These are phyloP conservation scores for Pyronema omphalodes DNA, from an alignment of 495 filamentous ascomycete genomes.

Conservation along the genomic window DNA sequence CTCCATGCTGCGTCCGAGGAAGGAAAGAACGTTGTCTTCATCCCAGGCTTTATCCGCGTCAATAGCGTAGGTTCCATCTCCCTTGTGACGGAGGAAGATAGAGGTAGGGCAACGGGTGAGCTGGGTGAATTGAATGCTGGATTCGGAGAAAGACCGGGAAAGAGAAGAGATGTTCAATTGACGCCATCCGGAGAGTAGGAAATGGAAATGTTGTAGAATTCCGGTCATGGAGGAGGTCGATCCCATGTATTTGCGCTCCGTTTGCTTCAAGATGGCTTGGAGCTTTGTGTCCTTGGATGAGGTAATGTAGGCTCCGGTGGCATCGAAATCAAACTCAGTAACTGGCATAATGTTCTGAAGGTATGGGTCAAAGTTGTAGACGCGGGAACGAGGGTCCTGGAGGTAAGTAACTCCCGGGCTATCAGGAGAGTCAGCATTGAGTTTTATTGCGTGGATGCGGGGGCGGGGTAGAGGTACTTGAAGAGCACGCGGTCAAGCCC, in stretches of 20 bases:
- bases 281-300: constrained; percentile 67
- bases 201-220: constrained; percentile 79
- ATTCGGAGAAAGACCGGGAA: constrained; percentile 45
- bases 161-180: constrained; percentile 43
- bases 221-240: constrained; percentile 95
- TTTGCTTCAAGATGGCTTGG: constrained; percentile 39
- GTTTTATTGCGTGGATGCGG: not conserved
- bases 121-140: constrained; percentile 45
- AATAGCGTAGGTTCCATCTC: constrained; percentile 74
- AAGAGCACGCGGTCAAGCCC: constrained; percentile 81
- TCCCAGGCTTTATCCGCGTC: constrained; percentile 94
- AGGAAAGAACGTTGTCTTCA: constrained; percentile 62
- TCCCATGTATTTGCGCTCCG: constrained; percentile 71
- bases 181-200: constrained; percentile 70
- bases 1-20: constrained; percentile 89
- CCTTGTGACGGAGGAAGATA: constrained; percentile 65
- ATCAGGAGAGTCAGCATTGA: constrained; percentile 8
- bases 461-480: constrained; percentile 35
- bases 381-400: constrained; percentile 68
- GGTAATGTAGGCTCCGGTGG: constrained; percentile 67
- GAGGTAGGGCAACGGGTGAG: constrained; percentile 53
- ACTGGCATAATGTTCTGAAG: constrained; percentile 81
- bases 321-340: constrained; percentile 74
- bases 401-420: constrained; percentile 78
- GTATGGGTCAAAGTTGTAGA: constrained; percentile 94